Conservation (phyloP, 441 rosid genomes). For the Corymbia calophylla region DNA sequence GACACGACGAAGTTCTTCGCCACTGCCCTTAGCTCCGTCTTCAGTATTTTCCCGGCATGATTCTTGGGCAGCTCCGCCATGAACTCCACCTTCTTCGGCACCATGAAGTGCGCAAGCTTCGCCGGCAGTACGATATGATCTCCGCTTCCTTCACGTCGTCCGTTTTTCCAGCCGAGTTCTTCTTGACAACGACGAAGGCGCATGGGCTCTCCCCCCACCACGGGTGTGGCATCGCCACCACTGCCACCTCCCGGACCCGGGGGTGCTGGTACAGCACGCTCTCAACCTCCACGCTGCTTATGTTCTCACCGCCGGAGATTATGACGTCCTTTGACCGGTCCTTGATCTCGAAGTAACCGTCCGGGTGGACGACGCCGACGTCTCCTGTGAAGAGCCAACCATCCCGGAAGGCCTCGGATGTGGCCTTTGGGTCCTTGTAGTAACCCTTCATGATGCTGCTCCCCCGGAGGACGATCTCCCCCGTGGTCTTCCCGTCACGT, state of each 20-base stretch:
- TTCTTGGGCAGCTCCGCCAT: constrained; percentile 8
- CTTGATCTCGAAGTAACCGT: constrained; percentile 15
- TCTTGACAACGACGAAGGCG: constrained; percentile 13
- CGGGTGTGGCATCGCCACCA: constrained; percentile 9
- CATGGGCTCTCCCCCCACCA: constrained; percentile 15
- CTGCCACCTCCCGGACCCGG: constrained; percentile 5
- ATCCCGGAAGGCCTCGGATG: not conserved
- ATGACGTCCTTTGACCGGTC: constrained; percentile 2
- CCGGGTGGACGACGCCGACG: constrained; percentile 6
- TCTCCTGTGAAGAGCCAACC: constrained; percentile 6
- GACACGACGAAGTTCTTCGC: not conserved
- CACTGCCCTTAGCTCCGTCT: not conserved
- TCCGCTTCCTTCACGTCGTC: not conserved
- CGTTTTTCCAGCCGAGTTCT: not conserved
- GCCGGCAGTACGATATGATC: constrained; percentile 3
- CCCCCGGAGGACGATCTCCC: constrained; percentile 17
- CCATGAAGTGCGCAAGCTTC: constrained; percentile 9
- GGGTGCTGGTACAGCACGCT: constrained; percentile 6
- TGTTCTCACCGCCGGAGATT: not conserved
- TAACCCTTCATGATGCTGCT: constrained; percentile 7
- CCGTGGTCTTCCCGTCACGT: not conserved
- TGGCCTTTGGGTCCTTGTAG: not conserved
- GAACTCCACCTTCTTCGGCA: constrained; percentile 11
- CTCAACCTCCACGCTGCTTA: constrained; percentile 17
- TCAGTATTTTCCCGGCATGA: constrained; percentile 14